Evolutionary conservation across 192 early-diverging fungal species (phyloP).

Genomic region (Phycomyces nitens): DNA sequence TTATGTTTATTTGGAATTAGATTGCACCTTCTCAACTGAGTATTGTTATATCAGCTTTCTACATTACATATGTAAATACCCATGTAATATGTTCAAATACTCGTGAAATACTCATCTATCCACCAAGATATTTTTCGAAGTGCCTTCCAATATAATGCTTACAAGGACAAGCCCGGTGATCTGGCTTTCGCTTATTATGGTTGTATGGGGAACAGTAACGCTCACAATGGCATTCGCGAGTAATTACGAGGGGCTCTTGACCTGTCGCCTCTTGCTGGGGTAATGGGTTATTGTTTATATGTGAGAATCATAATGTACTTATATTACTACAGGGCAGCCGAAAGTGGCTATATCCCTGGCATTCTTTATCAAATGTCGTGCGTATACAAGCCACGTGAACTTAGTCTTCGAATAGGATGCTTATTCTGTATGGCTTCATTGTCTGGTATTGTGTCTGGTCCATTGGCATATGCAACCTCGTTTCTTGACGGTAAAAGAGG

Average conservation of each 20-base stretch:
- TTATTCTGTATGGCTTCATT: conserved; percentile 47
- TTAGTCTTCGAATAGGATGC: conserved; percentile 53
- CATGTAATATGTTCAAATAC: conserved; percentile 16
- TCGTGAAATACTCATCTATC: no score
- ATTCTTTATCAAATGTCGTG: conserved; percentile 67
- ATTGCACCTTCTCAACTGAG: conserved; percentile 15
- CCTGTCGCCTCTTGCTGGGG: conserved; percentile 41
- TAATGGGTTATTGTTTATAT: conserved; percentile 24
- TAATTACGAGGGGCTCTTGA: conserved; percentile 43
- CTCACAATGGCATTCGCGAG: conserved; percentile 59
- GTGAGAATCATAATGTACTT: conserved; percentile 31
- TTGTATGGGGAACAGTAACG: conserved; percentile 70
- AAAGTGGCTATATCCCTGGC: conserved; percentile 73
- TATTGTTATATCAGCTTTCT: conserved; percentile 14
- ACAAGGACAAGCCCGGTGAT: conserved; percentile 55
- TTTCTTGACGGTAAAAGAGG: conserved; percentile 52
- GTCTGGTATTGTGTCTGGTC: conserved; percentile 52
- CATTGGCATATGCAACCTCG: conserved; percentile 54
- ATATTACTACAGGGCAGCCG: conserved; percentile 49
- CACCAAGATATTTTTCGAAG: conserved; percentile 75
- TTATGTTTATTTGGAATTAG: conserved; percentile 1
- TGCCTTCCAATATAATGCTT: conserved; percentile 75
- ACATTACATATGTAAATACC: conserved; percentile 12
- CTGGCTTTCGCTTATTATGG: conserved; percentile 62
- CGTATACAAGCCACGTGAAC: conserved; percentile 67